These are phyloP conservation scores for Penicillium sp. DNA, from an alignment of 2,329 filamentous ascomycete genomes.

Conservation along the genomic window DNA sequence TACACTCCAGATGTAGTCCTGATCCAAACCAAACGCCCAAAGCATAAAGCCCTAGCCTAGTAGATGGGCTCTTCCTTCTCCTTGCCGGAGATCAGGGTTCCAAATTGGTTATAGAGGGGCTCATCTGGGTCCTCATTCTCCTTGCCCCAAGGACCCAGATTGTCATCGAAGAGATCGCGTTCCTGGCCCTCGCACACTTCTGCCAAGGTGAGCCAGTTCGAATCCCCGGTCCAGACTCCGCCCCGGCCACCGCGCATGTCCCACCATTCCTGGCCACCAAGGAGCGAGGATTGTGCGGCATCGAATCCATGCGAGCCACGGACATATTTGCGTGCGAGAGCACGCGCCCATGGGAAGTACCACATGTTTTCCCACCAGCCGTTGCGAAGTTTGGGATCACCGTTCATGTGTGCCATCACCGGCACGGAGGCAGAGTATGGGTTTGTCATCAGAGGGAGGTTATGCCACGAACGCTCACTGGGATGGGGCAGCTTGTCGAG, in stretches of 20 bases:
- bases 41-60: not conserved
- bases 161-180: constrained; percentile 49
- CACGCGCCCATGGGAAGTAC: constrained; percentile 49
- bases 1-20: no score
- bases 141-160: constrained; percentile 41
- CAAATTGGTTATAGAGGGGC: constrained; percentile 41
- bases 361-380: constrained; percentile 49
- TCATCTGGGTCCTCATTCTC: constrained; percentile 33
- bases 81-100: constrained; percentile 38
- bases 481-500: constrained; percentile 47
- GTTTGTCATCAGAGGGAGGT: constrained; percentile 49
- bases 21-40: no score
- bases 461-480: constrained; percentile 41
- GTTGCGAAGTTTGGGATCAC: constrained; percentile 31
- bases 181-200: constrained; percentile 49
- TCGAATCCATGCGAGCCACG: constrained; percentile 44
- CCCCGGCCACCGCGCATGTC: constrained; percentile 53
- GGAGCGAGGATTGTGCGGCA: constrained; percentile 44
- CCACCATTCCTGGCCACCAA: constrained; percentile 50
- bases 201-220: constrained; percentile 50
- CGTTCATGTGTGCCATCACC: constrained; percentile 44
- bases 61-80: constrained; percentile 14
- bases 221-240: constrained; percentile 53
- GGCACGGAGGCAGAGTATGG: constrained; percentile 49
- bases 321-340: constrained; percentile 50